phyloP scores from a whole-genome alignment of 2,329 filamentous ascomycete species.

The Pseudogymnoascus sp. region DNA sequence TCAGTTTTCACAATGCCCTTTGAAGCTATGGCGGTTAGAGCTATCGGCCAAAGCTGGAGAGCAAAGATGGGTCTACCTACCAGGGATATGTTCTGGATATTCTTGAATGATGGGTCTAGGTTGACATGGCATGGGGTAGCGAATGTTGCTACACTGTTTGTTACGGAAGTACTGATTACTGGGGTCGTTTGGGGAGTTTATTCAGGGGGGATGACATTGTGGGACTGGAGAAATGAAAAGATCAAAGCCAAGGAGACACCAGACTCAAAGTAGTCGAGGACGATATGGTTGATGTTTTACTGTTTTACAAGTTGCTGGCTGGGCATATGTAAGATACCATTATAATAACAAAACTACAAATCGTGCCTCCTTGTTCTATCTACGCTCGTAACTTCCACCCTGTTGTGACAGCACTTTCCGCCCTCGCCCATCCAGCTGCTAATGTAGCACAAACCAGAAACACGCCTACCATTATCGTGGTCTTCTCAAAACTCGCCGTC shows the following conservation, averaged over 20 bases:
- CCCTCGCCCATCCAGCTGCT: constrained; percentile 9
- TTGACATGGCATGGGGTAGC: not conserved
- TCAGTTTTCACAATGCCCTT: constrained; percentile 25
- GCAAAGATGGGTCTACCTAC: not conserved
- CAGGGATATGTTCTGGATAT: not conserved
- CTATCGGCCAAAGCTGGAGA: constrained; percentile 18
- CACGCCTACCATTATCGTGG: constrained; percentile 8
- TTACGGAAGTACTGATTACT: not conserved
- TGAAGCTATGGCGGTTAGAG: constrained; percentile 25
- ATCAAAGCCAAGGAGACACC: not conserved
- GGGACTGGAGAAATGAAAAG: not conserved
- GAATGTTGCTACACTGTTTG: not conserved
- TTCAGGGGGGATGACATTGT: not conserved
- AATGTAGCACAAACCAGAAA: constrained; percentile 6
- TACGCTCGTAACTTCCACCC: constrained; percentile 7
- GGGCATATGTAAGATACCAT: not conserved
- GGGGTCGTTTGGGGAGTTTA: constrained; percentile 1
- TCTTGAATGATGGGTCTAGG: not conserved
- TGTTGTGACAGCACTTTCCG: constrained; percentile 1
- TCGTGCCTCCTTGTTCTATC: not conserved
- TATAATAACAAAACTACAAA: not conserved
- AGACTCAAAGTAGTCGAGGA: not conserved
- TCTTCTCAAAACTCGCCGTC: not conserved
- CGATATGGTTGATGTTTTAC: not conserved
- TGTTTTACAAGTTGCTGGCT: not conserved